These are phyloP conservation scores for Cenchrus americanus DNA, from an alignment of 176 grass and related monocot genomes.

Conservation along the genomic window DNA sequence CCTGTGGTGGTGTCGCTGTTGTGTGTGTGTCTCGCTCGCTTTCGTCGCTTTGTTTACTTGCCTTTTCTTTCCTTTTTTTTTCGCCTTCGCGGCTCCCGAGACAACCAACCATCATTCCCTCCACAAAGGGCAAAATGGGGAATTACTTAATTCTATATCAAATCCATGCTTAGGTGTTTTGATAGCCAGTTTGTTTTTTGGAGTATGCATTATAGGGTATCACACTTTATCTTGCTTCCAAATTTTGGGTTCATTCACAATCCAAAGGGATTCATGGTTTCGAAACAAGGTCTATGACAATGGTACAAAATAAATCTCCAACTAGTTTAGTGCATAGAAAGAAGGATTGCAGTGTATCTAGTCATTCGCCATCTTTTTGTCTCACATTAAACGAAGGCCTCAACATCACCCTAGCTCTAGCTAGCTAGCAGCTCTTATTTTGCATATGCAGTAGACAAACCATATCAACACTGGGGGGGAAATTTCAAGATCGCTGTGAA, in stretches of 20 bases:
- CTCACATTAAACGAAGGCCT: conserved; percentile 21
- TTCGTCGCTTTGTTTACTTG: conserved; percentile 37
- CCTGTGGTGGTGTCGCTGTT: conserved; percentile 24
- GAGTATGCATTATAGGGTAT: too few relatives aligned
- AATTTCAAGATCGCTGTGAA: not conserved
- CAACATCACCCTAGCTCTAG: conserved; percentile 2
- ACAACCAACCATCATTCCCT: conserved; percentile 59
- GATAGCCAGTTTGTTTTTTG: not conserved
- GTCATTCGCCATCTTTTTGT: conserved; percentile 22
- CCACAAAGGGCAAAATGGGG: conserved; percentile 55
- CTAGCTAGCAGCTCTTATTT: conserved; percentile 27
- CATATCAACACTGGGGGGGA: not conserved
- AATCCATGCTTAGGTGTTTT: not conserved
- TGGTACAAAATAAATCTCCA: not conserved
- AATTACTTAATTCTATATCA: not conserved
- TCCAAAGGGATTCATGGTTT: not conserved
- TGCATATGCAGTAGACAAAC: not conserved
- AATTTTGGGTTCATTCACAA: not conserved
- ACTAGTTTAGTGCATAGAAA: not conserved
- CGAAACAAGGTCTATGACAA: not conserved
- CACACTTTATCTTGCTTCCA: too few relatives aligned
- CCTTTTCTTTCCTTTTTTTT: not conserved
- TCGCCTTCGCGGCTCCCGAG: conserved; percentile 48
- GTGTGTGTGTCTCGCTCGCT: conserved; percentile 24
- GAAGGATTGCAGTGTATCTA: too few relatives aligned